These are phyloP conservation scores for Cyclostephanos invisitatus DNA, from an alignment of 108 stramenopile genomes.

Conservation along the genomic window DNA sequence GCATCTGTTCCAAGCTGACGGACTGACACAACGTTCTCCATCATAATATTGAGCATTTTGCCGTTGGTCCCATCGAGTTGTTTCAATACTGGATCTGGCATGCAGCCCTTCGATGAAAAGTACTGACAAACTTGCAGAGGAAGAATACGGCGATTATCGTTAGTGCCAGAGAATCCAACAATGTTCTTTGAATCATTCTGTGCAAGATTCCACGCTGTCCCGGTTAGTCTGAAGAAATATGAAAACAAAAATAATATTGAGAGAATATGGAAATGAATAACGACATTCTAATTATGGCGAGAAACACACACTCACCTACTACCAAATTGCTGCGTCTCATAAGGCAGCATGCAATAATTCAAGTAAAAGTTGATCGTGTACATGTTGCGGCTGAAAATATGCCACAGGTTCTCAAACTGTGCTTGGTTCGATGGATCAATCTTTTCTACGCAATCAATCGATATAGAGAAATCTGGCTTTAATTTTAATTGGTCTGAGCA, in stretches of 20 bases:
- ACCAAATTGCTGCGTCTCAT: constrained; percentile 43
- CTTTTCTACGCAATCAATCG: constrained; percentile 37
- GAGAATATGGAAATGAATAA: not conserved
- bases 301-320: not conserved
- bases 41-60: constrained; percentile 51
- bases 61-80: constrained; percentile 52
- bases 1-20: not conserved
- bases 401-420: constrained; percentile 27
- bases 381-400: constrained; percentile 32
- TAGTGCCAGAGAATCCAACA: constrained; percentile 55
- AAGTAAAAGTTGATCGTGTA: constrained; percentile 54
- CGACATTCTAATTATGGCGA: not conserved
- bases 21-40: constrained; percentile 17
- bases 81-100: constrained; percentile 16
- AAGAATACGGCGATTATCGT: constrained; percentile 50
- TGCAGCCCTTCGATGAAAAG: constrained; percentile 17
- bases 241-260: not conserved
- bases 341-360: constrained; percentile 44
- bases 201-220: constrained; percentile 54
- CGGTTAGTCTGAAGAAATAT: constrained; percentile 27
- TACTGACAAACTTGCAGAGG: constrained; percentile 52
- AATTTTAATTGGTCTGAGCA: constrained; percentile 13
- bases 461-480: constrained; percentile 7
- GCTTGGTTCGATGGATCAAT: constrained; percentile 48
- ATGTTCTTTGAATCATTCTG: constrained; percentile 27